Conservation (phyloP, 2,329 filamentous ascomycete species). For the Penicillium griseofulvum region DNA sequence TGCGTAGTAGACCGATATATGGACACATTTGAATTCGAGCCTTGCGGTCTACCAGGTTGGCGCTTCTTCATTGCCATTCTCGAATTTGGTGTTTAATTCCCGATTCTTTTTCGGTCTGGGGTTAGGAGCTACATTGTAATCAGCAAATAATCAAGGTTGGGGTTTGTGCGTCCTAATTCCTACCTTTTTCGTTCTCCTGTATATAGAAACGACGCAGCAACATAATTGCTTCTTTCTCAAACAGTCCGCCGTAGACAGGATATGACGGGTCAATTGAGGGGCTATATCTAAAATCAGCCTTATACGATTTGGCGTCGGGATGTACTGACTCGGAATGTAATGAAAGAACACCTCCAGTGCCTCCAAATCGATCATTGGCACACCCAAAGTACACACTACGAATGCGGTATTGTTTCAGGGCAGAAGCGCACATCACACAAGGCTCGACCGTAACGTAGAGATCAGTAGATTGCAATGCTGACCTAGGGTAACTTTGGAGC, state of each 20-base stretch:
- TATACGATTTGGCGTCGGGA: not conserved
- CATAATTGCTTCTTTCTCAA: constrained; percentile 88
- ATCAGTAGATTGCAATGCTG: constrained; percentile 68
- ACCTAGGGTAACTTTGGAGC: constrained; percentile 62
- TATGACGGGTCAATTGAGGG: constrained; percentile 74
- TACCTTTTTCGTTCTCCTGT: constrained; percentile 92
- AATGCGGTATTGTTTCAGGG: constrained; percentile 83
- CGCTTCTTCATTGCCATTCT: constrained; percentile 14
- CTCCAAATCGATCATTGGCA: constrained; percentile 94
- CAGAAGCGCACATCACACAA: constrained; percentile 97
- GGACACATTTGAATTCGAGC: not conserved
- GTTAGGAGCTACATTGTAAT: constrained; percentile 52
- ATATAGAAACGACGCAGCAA: constrained; percentile 92
- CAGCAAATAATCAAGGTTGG: constrained; percentile 4
- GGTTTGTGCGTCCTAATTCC: not conserved
- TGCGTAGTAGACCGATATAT: not conserved
- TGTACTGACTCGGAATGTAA: constrained; percentile 66
- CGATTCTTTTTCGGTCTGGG: constrained; percentile 63
- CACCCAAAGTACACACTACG: constrained; percentile 92
- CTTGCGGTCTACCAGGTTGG: not conserved
- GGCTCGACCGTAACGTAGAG: constrained; percentile 98
- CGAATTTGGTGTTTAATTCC: constrained; percentile 60
- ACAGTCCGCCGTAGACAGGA: constrained; percentile 80
- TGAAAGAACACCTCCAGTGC: constrained; percentile 87
- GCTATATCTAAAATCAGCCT: constrained; percentile 39